Base-by-base conservation (phyloP, 2,329 filamentous ascomycete species). In the Aspergillus quadrilineatus region DNA sequence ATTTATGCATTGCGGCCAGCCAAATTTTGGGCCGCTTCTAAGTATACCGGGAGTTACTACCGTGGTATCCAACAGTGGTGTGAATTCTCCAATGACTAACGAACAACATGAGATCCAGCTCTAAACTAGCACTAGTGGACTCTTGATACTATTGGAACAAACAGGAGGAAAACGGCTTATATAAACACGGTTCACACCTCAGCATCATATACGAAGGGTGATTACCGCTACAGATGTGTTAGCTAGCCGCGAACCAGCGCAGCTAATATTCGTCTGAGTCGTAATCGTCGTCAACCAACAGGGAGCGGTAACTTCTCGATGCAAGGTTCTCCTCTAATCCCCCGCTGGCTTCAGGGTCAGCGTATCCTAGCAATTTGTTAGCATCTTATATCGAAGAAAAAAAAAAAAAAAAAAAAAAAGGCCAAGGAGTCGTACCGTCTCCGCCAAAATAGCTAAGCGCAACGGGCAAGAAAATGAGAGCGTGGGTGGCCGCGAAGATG, bases 311-410 rank as follows among this genome's bases (percentile, higher is more conserved):
- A 62, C 89, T 80, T 58, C 91, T 81, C 57, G 85, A 88, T 1
- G 90, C 89, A 59, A 99, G 77, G 69, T 97, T 93, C 68, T 96
- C 91, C 69, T 95, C 92, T 22, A 97, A 79, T 0, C 93, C 92
- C 2, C 92, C 92, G 67, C 95, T 90, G 52, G 85, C 88, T 68
- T 96, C 92, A 0, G 89, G 87, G 67, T 97, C 92, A 37, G 92
- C 82, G 69, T 96, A 97, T 3, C 93, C 85, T 82, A 61, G 4
- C 9, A 14, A 51, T 50, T 14, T 47, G 61, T 70, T 50, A 65
- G 59, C 51, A 55, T 12, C 34, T 9, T 12, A 14, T 8, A 45
- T 14, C 26, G 26, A 12, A 9, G 32, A 10, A n/a, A 43, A 41
- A 8, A 2, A n/a, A 26, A 22, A 2, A 28, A 32, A 8, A 42